phyloP scores from a whole-genome alignment of 2,329 filamentous ascomycete genomes.

The Fusarium albosuccineum region DNA sequence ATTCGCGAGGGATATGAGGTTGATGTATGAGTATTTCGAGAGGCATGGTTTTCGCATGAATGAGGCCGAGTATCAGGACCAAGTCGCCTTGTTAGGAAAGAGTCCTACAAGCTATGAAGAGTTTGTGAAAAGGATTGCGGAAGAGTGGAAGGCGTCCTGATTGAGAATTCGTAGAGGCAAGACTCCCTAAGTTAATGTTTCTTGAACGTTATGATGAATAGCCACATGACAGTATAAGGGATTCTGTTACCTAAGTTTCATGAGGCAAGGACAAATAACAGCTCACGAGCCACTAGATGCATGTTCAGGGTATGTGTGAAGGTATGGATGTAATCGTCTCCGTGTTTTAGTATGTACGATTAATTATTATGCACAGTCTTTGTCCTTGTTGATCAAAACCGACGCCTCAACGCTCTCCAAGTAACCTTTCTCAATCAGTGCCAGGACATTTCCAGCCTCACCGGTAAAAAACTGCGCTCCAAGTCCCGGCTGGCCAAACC shows the following conservation, averaged over 20 bases:
- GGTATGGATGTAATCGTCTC: no score
- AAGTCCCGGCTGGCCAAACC: conserved; percentile 64
- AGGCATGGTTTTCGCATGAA: conserved; percentile 16
- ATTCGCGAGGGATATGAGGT: conserved; percentile 22
- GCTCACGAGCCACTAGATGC: no score
- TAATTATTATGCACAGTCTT: conserved; percentile 24
- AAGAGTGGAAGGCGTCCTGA: conserved; percentile 12
- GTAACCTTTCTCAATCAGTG: conserved; percentile 35
- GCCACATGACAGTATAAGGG: no score
- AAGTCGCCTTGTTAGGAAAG: conserved; percentile 19
- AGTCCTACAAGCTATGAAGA: conserved; percentile 15
- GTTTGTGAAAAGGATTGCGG: conserved; percentile 13
- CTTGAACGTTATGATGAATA: no score
- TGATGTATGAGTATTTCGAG: conserved; percentile 30
- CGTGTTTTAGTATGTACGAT: no score
- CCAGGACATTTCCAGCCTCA: conserved; percentile 42
- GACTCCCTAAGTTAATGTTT: no score
- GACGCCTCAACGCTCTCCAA: conserved; percentile 30
- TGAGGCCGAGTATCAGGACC: conserved; percentile 23
- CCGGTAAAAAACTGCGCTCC: conserved; percentile 52
- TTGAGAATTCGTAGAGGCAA: no score
- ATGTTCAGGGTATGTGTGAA: no score
- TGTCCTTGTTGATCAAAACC: conserved; percentile 27
- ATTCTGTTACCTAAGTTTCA: no score
- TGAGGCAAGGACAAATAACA: no score